Percentiles rank a stretch among this genome's conserved stretches.
These are phyloP conservation scores for Eudorina sp. DNA, from an alignment of 139 green algal species.

Conservation along the genomic window DNA sequence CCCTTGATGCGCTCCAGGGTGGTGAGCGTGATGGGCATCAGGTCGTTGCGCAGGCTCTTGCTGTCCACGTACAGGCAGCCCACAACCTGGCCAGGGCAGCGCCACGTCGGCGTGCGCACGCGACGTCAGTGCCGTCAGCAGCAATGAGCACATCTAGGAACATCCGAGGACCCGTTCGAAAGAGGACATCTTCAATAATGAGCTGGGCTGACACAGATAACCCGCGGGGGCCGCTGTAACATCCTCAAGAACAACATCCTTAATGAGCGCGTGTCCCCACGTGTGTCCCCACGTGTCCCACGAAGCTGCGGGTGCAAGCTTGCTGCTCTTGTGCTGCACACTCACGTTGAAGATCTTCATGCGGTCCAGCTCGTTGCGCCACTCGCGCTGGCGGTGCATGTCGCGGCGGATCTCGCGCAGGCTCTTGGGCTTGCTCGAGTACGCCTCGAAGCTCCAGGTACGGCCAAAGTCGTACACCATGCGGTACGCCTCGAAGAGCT, in stretches of 20 bases:
- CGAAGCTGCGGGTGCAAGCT: no score
- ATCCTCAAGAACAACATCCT: no score
- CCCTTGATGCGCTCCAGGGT: constrained; percentile 83
- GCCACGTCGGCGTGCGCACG: no score
- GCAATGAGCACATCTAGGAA: no score
- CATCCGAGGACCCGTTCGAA: no score
- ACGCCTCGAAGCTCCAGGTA: constrained; percentile 75
- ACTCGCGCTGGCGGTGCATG: constrained; percentile 81
- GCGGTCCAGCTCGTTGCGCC: constrained; percentile 81
- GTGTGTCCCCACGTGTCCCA: no score
- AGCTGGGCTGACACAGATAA: no score
- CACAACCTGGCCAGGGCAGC: constrained; percentile 49
- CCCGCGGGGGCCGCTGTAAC: no score
- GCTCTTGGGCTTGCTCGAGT: constrained; percentile 66
- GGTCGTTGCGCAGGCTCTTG: constrained; percentile 68
- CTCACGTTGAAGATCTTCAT: constrained; percentile 80
- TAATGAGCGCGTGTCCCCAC: no score
- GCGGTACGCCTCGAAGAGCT: constrained; percentile 81
- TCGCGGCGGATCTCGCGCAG: constrained; percentile 77
- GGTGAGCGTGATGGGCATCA: constrained; percentile 72
- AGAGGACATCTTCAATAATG: no score
- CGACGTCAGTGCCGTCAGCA: no score
- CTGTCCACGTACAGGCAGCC: constrained; percentile 80
- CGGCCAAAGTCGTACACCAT: constrained; percentile 80
- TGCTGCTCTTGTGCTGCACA: no score